Evolutionary conservation across 2,329 filamentous ascomycete species (phyloP), one percentile per base, ranked within the genome.

Genomic region (Sarocladiaceae sp.): DNA sequence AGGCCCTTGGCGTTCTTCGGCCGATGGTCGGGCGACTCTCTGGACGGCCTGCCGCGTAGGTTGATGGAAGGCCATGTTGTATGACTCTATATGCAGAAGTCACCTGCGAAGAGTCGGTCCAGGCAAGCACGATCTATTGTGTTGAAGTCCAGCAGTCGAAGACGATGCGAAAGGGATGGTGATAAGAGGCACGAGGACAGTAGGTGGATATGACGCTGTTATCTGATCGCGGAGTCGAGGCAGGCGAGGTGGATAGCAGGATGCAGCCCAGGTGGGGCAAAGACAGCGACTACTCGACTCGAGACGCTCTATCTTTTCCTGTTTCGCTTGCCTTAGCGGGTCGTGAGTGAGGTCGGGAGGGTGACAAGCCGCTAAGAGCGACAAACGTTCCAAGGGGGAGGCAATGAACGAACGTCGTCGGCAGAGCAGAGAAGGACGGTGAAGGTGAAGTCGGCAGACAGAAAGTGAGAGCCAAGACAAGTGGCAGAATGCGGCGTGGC

Each of bases 1-100:
- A 15, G 59, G 58, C 47, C 62, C 57, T 22, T 69, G 67, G 26
- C 69, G 63, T 31, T 75, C 71, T 15, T 71, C 69, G 18, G 65
- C 66, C 50, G 68, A 66, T 2, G 71, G 63, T 25, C 71, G 74
- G 44, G 69, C 70, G 54, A 71, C 68, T 56, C 79, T 74, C 59
- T 78, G 79, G 22, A 73, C 67, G 26, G 73, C 65, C 59, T 78
- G 78, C 54, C 77, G 74, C 33, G 79, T 77, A 42, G 80, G 75
- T 60, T 84, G 81, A 56, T 82, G 82, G 60, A 85, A 84, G 56
- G 80, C 78, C 78, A 82, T 83, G 54, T 46, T 59, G 39, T 31
- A 17, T 29, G 35, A 29, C 29, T 42, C 23, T 33, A 13, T 17
- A 33, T 31, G 44, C 44, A 48, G 44, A 28, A 31, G 33, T 26